phyloP scores from a whole-genome alignment of 2,329 filamentous ascomycete genomes.

The Aureobasidium melanogenum region DNA sequence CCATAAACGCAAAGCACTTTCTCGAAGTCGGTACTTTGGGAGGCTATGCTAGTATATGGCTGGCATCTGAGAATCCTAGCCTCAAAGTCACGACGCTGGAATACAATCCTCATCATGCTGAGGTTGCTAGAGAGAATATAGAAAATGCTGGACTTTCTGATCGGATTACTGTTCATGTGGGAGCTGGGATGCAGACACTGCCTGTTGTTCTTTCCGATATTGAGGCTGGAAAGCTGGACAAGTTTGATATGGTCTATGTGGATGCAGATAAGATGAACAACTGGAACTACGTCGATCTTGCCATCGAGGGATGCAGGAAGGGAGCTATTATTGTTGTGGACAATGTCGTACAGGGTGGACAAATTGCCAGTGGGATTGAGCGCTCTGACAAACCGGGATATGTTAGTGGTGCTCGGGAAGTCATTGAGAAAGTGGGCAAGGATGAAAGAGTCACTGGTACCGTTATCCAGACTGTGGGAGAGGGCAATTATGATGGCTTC shows the following conservation, averaged over 20 bases:
- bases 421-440: conserved; percentile 34
- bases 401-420: conserved; percentile 23
- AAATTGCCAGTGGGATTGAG: conserved; percentile 24
- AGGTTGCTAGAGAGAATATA: conserved; percentile 41
- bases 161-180: conserved; percentile 37
- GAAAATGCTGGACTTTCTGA: conserved; percentile 31
- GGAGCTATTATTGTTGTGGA: conserved; percentile 41
- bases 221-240: conserved; percentile 27
- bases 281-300: conserved; percentile 40
- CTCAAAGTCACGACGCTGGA: conserved; percentile 44
- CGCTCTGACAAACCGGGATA: conserved; percentile 17
- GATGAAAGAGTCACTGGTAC: conserved; percentile 34
- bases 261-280: conserved; percentile 46
- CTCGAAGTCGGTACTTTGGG: conserved; percentile 50
- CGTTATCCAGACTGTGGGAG: conserved; percentile 37
- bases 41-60: conserved; percentile 46
- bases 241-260: conserved; percentile 45
- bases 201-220: conserved; percentile 34
- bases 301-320: conserved; percentile 26
- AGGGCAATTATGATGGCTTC: conserved; percentile 37
- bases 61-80: conserved; percentile 33
- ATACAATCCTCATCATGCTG: conserved; percentile 36
- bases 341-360: conserved; percentile 39
- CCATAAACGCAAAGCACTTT: conserved; percentile 20
- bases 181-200: conserved; percentile 37